Evolutionary conservation across 495 filamentous ascomycete species (phyloP), one percentile per base, ranked within the genome.

Genomic region (Tuber umbilicatum): DNA sequence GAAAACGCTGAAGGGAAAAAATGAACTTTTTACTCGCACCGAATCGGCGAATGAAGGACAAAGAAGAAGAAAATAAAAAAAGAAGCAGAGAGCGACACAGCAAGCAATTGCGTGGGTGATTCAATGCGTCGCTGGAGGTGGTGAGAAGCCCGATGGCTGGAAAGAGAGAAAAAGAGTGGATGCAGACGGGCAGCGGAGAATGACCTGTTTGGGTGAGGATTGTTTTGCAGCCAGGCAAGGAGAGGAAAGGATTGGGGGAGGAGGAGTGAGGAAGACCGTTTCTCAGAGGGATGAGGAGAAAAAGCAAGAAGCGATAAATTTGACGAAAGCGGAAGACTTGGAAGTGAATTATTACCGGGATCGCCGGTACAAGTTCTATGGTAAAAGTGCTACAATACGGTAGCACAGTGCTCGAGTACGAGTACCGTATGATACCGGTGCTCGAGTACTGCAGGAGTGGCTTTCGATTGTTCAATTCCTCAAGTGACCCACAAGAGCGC

Each of bases 221-320:
- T 19, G 27, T 64, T 64, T 19, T 64, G 55, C 55, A 64, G 55
- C 55, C 55, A 64, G 55, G 55, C 27, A 64, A 64, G 55, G 55
- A 31, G 27, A 64, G 55, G 55, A 35, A 35, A 23, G 55, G 55
- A 64, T 64, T 14, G 31, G 55, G 55, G 55, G 55, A 64, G 55
- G 55, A 64, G 10, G 50, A 17, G 55, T 6, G 27, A 64, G 27
- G 55, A 19, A 64, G 14, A 35, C 0, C 16, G 55, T 35, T 12
- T 14, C 12, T 5, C 3, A 6, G 55, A 64, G 55, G 12, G 5
- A 60, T 27, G n/a, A 10, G 50, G 16, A 60, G 12, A 31, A 2
- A 60, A 31, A 60, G 50, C n/a, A n/a, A 60, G n/a, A 60, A 31
- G 50, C 50, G n/a, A 10, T 12, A n/a, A n/a, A n/a, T n/a, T n/a